A percentile compares a stretch with the other conserved stretches of the same genome.
phyloP scores from a whole-genome alignment of 768 basidiomycete genomes.

The Favolaschia claudopus region DNA sequence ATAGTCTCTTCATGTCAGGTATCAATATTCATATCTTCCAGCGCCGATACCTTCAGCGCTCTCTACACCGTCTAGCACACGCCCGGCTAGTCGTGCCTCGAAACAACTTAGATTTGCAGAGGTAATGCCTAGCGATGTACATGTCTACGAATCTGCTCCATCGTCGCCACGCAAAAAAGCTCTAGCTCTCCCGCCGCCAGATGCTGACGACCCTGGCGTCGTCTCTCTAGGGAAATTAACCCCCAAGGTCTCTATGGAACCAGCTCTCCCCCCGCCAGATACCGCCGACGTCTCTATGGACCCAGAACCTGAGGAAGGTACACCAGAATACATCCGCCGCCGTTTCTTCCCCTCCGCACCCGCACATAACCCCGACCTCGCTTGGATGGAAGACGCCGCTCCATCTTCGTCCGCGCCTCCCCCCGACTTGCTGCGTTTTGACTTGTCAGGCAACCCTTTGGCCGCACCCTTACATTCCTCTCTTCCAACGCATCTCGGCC shows the following conservation, averaged over 20 bases:
- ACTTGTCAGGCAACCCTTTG: slow-evolving; percentile 78
- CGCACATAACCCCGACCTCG: slow-evolving; percentile 73
- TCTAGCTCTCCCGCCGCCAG: slow-evolving; percentile 66
- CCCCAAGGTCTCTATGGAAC: no score
- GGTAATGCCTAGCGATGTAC: slow-evolving; percentile 73
- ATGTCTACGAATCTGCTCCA: slow-evolving; percentile 85
- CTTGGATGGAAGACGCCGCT: slow-evolving; percentile 70
- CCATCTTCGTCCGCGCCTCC: slow-evolving; percentile 33
- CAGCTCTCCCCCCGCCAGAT: neutral
- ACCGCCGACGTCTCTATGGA: no score
- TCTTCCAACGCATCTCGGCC: slow-evolving; percentile 84
- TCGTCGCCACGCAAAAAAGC: slow-evolving; percentile 71
- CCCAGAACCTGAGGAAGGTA: slow-evolving; percentile 66
- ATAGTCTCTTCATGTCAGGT: neutral
- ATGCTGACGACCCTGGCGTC: slow-evolving; percentile 43
- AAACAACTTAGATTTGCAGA: slow-evolving; percentile 80
- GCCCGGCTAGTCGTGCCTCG: slow-evolving; percentile 65
- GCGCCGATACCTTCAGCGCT: slow-evolving; percentile 58
- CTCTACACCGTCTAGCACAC: slow-evolving; percentile 49
- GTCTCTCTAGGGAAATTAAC: slow-evolving; percentile 47
- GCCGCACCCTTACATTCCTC: slow-evolving; percentile 56
- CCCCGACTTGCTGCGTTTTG: slow-evolving; percentile 68
- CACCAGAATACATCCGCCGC: slow-evolving; percentile 82
- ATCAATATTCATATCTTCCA: no score
- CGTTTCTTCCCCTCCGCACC: slow-evolving; percentile 83